Evolutionary conservation across 2,329 filamentous ascomycete species (phyloP).

Genomic region (Ophiostoma sp.): DNA sequence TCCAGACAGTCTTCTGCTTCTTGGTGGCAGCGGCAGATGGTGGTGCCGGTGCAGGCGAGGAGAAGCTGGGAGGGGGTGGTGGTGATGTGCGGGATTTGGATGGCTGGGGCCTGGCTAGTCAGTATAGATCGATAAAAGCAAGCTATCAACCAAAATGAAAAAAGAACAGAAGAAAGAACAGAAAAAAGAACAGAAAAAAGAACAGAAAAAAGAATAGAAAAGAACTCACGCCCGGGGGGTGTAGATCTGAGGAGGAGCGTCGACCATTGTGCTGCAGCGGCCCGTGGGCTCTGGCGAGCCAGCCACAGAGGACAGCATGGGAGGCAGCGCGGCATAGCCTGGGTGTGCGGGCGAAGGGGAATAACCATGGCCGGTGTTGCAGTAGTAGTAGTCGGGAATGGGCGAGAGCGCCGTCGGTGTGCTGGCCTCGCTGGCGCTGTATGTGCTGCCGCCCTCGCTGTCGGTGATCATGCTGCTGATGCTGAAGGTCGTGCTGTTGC

Average conservation of each 20-base stretch:
- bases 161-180: no score
- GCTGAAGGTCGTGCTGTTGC: slow-evolving; percentile 16
- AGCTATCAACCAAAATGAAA: no score
- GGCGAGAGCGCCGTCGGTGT: slow-evolving; percentile 20
- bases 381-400: slow-evolving; percentile 13
- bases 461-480: slow-evolving; percentile 22
- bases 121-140: neutral
- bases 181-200: no score
- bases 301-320: neutral
- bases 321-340: neutral
- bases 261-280: neutral
- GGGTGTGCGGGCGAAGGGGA: slow-evolving; percentile 14
- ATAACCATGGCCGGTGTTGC: slow-evolving; percentile 8
- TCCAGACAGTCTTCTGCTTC: slow-evolving; percentile 26
- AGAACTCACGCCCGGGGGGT: neutral
- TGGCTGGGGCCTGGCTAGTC: neutral
- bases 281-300: neutral
- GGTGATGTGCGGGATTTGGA: neutral
- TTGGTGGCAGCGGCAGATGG: slow-evolving; percentile 13
- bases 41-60: slow-evolving; percentile 12
- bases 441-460: slow-evolving; percentile 15
- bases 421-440: slow-evolving; percentile 17
- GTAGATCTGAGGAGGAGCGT: neutral
- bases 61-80: slow-evolving; percentile 5
- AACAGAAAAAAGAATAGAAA: neutral